Evolutionary conservation across 495 filamentous ascomycete genomes (phyloP).

Genomic region (Penicillium macrosclerotiorum): DNA sequence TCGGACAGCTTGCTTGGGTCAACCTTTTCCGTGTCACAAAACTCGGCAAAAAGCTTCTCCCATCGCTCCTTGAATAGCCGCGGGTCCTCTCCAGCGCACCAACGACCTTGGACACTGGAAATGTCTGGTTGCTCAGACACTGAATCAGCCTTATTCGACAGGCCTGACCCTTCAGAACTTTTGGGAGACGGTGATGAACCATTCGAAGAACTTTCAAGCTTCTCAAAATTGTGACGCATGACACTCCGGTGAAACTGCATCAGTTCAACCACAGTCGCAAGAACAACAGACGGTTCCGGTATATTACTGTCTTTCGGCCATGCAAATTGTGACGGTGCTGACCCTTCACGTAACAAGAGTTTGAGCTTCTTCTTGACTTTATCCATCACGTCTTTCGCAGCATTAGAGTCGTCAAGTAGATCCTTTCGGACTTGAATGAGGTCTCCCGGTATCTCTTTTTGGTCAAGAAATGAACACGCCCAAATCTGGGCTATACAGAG

Average conservation of each 20-base stretch:
- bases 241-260: conserved; percentile 97
- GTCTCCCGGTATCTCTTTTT: conserved; percentile 79
- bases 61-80: conserved; percentile 94
- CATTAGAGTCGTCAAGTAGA: conserved; percentile 94
- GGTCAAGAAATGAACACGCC: conserved; percentile 82
- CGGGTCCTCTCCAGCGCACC: conserved; percentile 95
- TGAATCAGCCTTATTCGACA: conserved; percentile 16
- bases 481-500: conserved; percentile 77
- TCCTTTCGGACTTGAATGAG: conserved; percentile 90
- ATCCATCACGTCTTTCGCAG: conserved; percentile 99
- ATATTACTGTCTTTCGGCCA: conserved; percentile 86
- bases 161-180: conserved; percentile 28
- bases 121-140: conserved; percentile 49
- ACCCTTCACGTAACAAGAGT: conserved; percentile 80
- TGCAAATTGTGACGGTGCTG: conserved; percentile 88
- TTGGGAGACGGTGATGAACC: conserved; percentile 34
- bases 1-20: conserved; percentile 98
- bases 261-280: conserved; percentile 85
- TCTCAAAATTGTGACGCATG: conserved; percentile 88
- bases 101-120: conserved; percentile 77
- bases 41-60: conserved; percentile 98
- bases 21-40: conserved; percentile 94
- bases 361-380: conserved; percentile 99
- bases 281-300: conserved; percentile 87
- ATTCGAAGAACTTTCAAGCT: conserved; percentile 62